phyloP scores from a whole-genome alignment of 2,329 filamentous ascomycete genomes.

The Calonectria pseudoturangicola region DNA sequence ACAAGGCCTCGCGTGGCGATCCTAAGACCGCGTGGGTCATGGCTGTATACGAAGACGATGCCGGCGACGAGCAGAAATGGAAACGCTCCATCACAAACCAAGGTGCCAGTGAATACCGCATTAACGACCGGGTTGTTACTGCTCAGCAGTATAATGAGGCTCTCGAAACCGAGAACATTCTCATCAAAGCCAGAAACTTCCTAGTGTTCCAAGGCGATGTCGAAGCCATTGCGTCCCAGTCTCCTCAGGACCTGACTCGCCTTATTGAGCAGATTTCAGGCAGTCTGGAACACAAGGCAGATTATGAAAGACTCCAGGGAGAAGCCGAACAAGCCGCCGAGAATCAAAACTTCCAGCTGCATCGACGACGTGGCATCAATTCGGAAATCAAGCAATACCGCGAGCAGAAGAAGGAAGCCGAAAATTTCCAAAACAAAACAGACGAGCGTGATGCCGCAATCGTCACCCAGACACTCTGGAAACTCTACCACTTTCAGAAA shows the following conservation, averaged over 20 bases:
- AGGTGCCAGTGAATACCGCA: conserved; percentile 95
- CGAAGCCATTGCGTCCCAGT: conserved; percentile 96
- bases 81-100: conserved; percentile 93
- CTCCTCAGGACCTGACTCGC: conserved; percentile 92
- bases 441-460: conserved; percentile 94
- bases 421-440: conserved; percentile 92
- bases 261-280: conserved; percentile 98
- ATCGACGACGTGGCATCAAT: conserved; percentile 94
- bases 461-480: conserved; percentile 96
- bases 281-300: conserved; percentile 93
- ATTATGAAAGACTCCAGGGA: conserved; percentile 92
- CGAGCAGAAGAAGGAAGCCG: conserved; percentile 96
- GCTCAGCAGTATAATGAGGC: conserved; percentile 95
- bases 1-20: conserved; percentile 82
- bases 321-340: conserved; percentile 92
- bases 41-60: conserved; percentile 99
- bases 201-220: conserved; percentile 99
- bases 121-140: conserved; percentile 93
- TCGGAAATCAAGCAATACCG: conserved; percentile 98
- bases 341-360: conserved; percentile 90
- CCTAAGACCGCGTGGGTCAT: conserved; percentile 98
- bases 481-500: conserved; percentile 94
- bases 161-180: conserved; percentile 93
- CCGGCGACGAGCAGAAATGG: conserved; percentile 95
- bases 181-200: conserved; percentile 98